phyloP scores from a whole-genome alignment of 75 land plant species.

The Picea glauca region DNA sequence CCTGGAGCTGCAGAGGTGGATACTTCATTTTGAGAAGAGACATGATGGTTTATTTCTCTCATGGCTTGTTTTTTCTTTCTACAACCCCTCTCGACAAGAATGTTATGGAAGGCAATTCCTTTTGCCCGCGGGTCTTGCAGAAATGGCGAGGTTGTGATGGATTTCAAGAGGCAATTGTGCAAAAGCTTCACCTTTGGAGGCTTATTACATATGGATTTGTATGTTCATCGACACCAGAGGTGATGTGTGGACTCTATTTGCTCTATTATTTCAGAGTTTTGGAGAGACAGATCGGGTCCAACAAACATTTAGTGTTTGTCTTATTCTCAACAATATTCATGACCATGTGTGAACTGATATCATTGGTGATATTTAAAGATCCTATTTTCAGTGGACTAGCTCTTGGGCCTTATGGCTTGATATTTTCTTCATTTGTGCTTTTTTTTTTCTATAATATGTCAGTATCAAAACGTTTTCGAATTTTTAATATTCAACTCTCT shows the following conservation, averaged over 20 bases:
- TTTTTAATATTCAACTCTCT: no score
- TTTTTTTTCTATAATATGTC: no score
- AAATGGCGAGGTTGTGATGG: conserved; percentile 10
- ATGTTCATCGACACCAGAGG: conserved; percentile 46
- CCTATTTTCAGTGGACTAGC: no score
- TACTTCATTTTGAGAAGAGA: conserved; percentile 4
- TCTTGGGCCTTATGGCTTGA: no score
- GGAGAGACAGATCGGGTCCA: conserved; percentile 53
- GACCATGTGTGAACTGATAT: no score
- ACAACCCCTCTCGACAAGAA: conserved; percentile 10
- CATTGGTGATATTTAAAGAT: no score
- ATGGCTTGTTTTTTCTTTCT: conserved; percentile 14
- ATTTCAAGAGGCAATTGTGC: conserved; percentile 20
- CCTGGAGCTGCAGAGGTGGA: conserved; percentile 1
- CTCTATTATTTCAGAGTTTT: conserved; percentile 46
- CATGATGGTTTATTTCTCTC: not conserved
- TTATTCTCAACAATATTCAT: no score
- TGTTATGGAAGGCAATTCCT: conserved; percentile 4
- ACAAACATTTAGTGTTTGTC: conserved; percentile 18
- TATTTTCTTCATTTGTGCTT: no score
- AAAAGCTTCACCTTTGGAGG: conserved; percentile 42
- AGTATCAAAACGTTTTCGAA: no score
- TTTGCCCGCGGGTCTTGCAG: conserved; percentile 7
- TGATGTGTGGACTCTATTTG: conserved; percentile 39
- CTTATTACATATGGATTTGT: conserved; percentile 24